Evolutionary conservation across 1,284 basidiomycete species (phyloP).

Genomic region (Puccinia coronata): DNA sequence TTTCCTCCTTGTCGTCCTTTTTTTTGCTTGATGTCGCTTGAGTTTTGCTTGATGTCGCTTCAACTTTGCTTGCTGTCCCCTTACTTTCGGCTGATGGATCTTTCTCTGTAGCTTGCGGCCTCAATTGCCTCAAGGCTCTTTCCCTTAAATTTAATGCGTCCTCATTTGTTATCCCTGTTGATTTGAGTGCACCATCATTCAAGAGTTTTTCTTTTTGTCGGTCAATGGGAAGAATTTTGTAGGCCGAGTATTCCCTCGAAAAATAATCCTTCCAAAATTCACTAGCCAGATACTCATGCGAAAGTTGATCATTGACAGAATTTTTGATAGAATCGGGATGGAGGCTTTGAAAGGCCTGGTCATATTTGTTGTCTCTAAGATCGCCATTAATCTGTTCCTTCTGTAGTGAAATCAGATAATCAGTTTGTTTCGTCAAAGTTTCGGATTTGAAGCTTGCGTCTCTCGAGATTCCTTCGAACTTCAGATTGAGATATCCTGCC

Average conservation of each 20-base stretch:
- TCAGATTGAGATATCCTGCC: too few relatives aligned
- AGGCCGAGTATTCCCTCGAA: neutral
- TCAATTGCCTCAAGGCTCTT: too few relatives aligned
- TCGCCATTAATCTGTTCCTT: neutral
- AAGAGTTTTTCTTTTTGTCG: too few relatives aligned
- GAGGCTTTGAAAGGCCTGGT: neutral
- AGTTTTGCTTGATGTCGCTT: neutral
- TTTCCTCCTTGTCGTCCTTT: too few relatives aligned
- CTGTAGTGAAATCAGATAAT: neutral
- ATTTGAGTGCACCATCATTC: neutral
- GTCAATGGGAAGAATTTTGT: too few relatives aligned
- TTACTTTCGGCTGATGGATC: too few relatives aligned
- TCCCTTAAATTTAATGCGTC: too few relatives aligned
- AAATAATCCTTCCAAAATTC: neutral
- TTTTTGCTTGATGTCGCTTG: too few relatives aligned
- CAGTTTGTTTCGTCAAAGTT: neutral
- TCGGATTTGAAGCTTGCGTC: neutral
- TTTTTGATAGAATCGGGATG: neutral
- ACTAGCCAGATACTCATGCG: neutral
- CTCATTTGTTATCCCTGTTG: too few relatives aligned
- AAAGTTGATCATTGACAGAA: neutral
- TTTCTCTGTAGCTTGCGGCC: too few relatives aligned
- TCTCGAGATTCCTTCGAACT: neutral
- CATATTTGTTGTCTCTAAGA: neutral
- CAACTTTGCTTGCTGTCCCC: too few relatives aligned